Evolutionary conservation across 2,329 filamentous ascomycete genomes (phyloP), one percentile per base, ranked within the genome.

Genomic region (Parascedosporium putredinis): DNA sequence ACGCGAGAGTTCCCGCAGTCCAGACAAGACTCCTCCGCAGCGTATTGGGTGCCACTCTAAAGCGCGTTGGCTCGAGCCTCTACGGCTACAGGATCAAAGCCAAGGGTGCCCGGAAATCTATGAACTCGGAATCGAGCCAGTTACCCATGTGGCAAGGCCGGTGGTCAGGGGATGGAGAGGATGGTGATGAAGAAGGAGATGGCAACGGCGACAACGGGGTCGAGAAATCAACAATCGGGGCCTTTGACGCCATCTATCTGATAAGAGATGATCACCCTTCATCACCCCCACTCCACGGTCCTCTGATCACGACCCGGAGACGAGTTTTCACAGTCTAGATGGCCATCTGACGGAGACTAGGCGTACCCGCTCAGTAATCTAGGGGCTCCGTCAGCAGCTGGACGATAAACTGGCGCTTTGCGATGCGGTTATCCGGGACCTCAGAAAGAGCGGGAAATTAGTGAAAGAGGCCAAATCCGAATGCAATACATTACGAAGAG

Each of bases 21-120:
- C 36, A 49, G 36, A 31, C 36, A 10, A 49, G 36, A 38, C 33
- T 49, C 14, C 47, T 49, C 14, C 36, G 47, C 34, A 31, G 16
- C 10, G 47, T 49, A 10, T 22, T 36, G 20, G 25, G 40, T 7
- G 36, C 12, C 16, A 20, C 47, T 9, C 36, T 49, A 16, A 49
- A 43, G 36, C 23, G 43, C 6, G 14, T 49, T 34, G 47, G 23
- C n/a, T 3, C 27, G 7, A 18, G 20, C 14, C 24, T 49, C n/a
- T 16, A 34, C 24, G 10, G 7, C n/a, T 16, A 34, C 12, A 31
- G 36, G 20, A 31, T 23, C 12, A 22, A 49, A 9, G 12, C 43
- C 12, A 49, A 29, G 34, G 20, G n/a, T 10, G 16, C 10, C 8
- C 42, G 23, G 34, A 49, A 33, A 25, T 4, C 36, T 16, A 5